Base-by-base conservation (phyloP, 805 yeast species). In the Saturnispora besseyi region DNA sequence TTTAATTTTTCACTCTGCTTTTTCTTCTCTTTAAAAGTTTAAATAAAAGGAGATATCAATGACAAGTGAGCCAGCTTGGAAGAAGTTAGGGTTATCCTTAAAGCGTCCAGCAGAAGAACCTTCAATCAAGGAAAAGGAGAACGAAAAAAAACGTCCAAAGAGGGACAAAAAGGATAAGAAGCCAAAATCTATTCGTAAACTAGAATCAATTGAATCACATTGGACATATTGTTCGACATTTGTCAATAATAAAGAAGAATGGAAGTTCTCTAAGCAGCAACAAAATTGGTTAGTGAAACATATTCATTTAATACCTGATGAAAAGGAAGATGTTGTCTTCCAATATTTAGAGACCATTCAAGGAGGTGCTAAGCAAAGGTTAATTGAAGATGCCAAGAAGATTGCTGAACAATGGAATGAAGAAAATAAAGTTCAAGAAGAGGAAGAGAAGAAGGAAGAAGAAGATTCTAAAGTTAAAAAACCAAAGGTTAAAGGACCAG, bases 231-330 rank as follows among this genome's bases (percentile, higher is more conserved):
- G 50, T 33, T 32, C 41, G 10, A 31, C 34, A 48, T 87, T 73
- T 59, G 62, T 67, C 4, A 72, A 74, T 11, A 87, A 83, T 54
- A 68, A 65, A 52, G 77, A 67, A 0, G 71, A 74, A 51, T 87
- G 95, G 95, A 87, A 87, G 69, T 87, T 87, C 63, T 82, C 88
- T 51, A 87, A 87, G 59, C 90, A 82, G 69, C 86, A 87, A 55
- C 95, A 87, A 65, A 86, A 86, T 61, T 87, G 95, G 95, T 73
- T 87, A 41, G 66, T 87, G 55, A 81, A 79, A 59, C 80, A 86
- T 61, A 64, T 84, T 31, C 72, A 67, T 45, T 54, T 57, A 24
- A 77, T 82, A 22, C 84, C 81, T 2, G 68, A 66, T 0, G 66
- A 70, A 9, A 85, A 83, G 59, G 79, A 75, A 46, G 65, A 61